Evolutionary conservation across 2,329 filamentous ascomycete species (phyloP), one percentile per base, ranked within the genome.

Genomic region (Apiospora saccharicola): DNA sequence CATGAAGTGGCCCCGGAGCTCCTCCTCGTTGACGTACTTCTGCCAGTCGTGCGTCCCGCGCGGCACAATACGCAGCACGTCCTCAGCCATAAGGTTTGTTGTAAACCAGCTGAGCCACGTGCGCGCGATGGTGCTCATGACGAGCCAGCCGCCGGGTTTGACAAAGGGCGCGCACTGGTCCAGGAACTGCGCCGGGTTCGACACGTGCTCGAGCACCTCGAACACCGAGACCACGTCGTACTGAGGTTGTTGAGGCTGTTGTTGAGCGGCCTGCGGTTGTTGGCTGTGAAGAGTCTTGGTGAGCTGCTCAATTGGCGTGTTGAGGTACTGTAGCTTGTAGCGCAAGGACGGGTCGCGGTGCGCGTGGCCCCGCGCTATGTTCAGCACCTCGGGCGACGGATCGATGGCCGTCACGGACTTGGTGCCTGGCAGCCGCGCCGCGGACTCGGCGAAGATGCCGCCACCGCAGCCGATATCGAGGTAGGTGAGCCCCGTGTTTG

Each of bases 401-500:
- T 97, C 94, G 76, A 97, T 92, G 67, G 91, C 94, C 0, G 91
- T 92, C 3, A 96, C 93, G 69, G 85, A 88, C 3, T 80, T 79
- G 0, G 92, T 93, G 57, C 84, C 86, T 0, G 88, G 83, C 46
- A 95, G 83, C 7, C 94, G 88, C 0, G 94, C 94, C 0, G 94
- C 93, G 24, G 90, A 93, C 82, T 98, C 96, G 72, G 96, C 95
- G 81, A 98, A 98, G 81, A 98, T 98, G 74, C 96, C 96, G 30
- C 96, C 96, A 74, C 96, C 96, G 83, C 96, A 98, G 76, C 96
- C 96, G 72, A 99, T 90, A 82, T 99, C 96, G 70, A 99, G 92
- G 82, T 94, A 97, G 46, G 88, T 87, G 4, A 94, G 85, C 24
- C 86, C 86, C 12, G 79, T 75, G 72, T 77, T 76, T 74, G 76